These are phyloP conservation scores for Volvox reticuliferus DNA, from an alignment of 139 green algal species.

Conservation along the genomic window DNA sequence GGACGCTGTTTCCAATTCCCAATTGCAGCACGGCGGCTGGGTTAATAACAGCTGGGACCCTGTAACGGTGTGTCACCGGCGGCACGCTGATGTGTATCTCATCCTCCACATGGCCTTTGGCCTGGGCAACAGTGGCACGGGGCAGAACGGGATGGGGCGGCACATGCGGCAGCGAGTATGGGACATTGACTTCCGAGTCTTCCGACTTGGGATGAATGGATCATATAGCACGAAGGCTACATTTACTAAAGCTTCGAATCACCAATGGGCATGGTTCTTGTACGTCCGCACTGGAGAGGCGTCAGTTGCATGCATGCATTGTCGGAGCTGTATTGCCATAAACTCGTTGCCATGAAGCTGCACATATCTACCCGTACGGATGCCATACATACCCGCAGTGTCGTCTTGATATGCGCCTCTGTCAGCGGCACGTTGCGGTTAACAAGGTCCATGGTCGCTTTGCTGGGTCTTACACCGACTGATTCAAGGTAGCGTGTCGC, in stretches of 20 bases:
- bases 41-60: conserved; percentile 42
- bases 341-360: background rate
- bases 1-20: conserved; percentile 40
- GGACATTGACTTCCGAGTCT: no score
- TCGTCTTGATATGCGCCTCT: conserved; percentile 53
- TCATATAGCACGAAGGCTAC: no score
- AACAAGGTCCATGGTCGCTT: conserved; percentile 59
- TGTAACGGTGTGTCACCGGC: conserved; percentile 44
- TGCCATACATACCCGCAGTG: conserved; percentile 29
- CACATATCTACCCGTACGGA: background rate
- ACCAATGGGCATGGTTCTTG: no score
- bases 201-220: no score
- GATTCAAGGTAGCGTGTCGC: conserved; percentile 68
- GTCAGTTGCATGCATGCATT: no score
- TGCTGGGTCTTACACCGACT: conserved; percentile 59
- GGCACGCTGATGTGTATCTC: conserved; percentile 54
- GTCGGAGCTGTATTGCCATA: no score
- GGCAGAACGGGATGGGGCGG: no score
- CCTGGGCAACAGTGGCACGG: conserved; percentile 9
- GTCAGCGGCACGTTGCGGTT: conserved; percentile 56
- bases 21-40: conserved; percentile 46
- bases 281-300: background rate
- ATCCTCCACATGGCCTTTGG: conserved; percentile 60
- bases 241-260: no score
- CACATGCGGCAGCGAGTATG: no score